Base-by-base conservation (phyloP, 164 flowering plant genomes). In the Umbellularia californica region DNA sequence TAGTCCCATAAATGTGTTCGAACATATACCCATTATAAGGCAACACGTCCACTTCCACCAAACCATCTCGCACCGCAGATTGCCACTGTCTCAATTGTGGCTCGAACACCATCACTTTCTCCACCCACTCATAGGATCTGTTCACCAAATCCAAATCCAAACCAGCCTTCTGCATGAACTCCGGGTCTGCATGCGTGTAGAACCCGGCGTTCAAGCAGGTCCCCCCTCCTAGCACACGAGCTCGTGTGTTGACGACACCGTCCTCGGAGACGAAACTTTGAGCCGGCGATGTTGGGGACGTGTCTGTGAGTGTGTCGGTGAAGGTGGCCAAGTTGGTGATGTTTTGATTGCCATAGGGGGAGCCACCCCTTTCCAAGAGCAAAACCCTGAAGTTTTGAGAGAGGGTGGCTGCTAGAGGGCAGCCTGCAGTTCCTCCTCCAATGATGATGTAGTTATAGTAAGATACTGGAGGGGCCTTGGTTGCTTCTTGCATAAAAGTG, bases 391-490 rank as follows among this genome's bases (percentile, higher is more conserved):
- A 83, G 30, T 76, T 77, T 50, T 81, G 79, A 0, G 98, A 92
- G 4, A 94, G 95, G 1, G 98, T 94, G 3, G 98, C 94, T 0
- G 94, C 93, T 22, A 94, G 28, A 0, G 95, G 87, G 65, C 97
- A 94, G n/a, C 97, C 98, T 0, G 92, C 78, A 1, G 98, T 90
- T 51, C 98, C 98, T 17, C 97, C 98, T 0, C 98, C 98, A 20
- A 92, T 60, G 69, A 94, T 72, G 50, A 94, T 89, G 88, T 94
- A 94, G 76, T 92, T 94, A 65, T 83, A 88, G 79, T 50, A 77
- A 0, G 75, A 20, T 1, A 74, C 2, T 3, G 75, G 69, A 0
- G 93, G 92, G 2, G 97, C 89, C 13, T 80, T 50, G 19, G 85
- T 86, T 60, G 97, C 97, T 19, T 89, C 84, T 6, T 83, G 81